Percentiles rank a stretch among this genome's conserved stretches.
Evolutionary conservation across 2,329 filamentous ascomycete genomes (phyloP).

Genomic region (Paracamarosporium sp.): DNA sequence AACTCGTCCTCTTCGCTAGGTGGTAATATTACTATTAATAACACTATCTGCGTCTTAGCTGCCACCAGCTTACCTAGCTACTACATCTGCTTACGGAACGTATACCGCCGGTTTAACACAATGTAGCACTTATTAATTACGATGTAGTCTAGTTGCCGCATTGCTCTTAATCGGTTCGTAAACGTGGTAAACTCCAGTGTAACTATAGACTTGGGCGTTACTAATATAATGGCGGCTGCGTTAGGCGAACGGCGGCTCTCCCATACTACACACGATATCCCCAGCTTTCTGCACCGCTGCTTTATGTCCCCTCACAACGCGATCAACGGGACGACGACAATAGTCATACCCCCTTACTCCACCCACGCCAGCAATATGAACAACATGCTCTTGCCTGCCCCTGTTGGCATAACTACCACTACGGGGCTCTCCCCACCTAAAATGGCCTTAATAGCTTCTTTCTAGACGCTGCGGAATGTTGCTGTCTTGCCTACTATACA

Average conservation of each 20-base stretch:
- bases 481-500: constrained; percentile 16
- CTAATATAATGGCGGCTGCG: background rate
- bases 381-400: constrained; percentile 9
- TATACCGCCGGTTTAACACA: background rate
- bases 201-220: background rate
- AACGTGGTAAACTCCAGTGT: background rate
- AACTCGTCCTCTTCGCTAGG: too few species aligned
- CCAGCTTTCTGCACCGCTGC: background rate
- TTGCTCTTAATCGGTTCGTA: constrained; percentile 8
- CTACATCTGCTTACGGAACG: background rate
- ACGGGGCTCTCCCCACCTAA: constrained; percentile 17
- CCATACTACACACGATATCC: background rate
- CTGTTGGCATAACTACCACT: constrained; percentile 16
- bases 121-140: background rate
- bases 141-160: background rate
- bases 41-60: too few species aligned
- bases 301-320: background rate
- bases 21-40: too few species aligned
- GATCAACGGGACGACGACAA: background rate
- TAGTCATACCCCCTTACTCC: background rate
- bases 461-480: constrained; percentile 23
- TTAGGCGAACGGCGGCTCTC: background rate
- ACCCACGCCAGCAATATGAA: background rate
- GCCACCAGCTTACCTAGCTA: background rate
- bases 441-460: constrained; percentile 26